Percentiles rank a stretch among this genome's conserved stretches.
phyloP scores from a whole-genome alignment of 371 early-diverging fungal species.

The Lichtheimia ornata region DNA sequence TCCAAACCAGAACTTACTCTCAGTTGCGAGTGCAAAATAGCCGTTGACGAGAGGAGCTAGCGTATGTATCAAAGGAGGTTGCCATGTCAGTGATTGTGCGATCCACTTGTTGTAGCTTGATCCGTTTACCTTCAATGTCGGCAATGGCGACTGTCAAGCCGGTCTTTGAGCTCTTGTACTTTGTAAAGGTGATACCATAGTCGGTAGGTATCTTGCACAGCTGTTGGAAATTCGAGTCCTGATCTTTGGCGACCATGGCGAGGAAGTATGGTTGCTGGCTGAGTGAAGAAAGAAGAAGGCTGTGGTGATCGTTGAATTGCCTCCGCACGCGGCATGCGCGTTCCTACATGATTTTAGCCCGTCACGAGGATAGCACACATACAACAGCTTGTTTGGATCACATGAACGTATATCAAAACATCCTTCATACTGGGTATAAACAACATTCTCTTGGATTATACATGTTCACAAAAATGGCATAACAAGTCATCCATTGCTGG shows the following conservation, averaged over 20 bases:
- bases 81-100: too few relatives aligned
- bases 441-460: too few relatives aligned
- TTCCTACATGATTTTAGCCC: too few relatives aligned
- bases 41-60: conserved; percentile 68
- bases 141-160: conserved; percentile 64
- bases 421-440: too few relatives aligned
- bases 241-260: conserved; percentile 1
- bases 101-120: not conserved
- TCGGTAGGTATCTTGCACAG: conserved; percentile 41
- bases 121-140: conserved; percentile 58
- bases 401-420: too few relatives aligned
- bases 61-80: not conserved
- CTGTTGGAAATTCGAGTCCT: conserved; percentile 25
- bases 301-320: too few relatives aligned
- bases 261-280: not conserved
- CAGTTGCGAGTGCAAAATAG: conserved; percentile 66
- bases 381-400: too few relatives aligned
- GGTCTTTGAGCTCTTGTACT: conserved; percentile 56
- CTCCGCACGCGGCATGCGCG: too few relatives aligned
- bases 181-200: conserved; percentile 53
- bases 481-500: too few relatives aligned
- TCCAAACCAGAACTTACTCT: conserved; percentile 41
- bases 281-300: not conserved
- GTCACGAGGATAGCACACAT: too few relatives aligned
- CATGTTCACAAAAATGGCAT: too few relatives aligned